Base-by-base conservation (phyloP, 2,329 filamentous ascomycete species). In the Metarhizium rileyi region DNA sequence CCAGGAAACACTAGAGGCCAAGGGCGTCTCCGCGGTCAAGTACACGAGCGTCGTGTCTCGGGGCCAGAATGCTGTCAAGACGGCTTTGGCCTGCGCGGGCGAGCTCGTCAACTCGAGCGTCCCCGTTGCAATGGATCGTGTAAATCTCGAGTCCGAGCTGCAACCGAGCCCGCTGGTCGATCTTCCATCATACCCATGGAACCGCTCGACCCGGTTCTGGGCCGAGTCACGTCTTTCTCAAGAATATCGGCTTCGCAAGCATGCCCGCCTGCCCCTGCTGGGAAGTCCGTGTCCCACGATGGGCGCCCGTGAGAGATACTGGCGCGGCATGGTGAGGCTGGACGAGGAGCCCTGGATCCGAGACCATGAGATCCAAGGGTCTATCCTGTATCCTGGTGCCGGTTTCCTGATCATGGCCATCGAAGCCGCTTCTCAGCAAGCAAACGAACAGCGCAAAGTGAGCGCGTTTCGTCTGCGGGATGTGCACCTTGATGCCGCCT, bases 331-430 rank as follows among this genome's bases (percentile, higher is more conserved):
- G 6, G 52, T 70, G 2, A 48, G 52, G 1, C 47, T 63, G 4
- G 57, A 57, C 6, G 59, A 66, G 47, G 46, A 61, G 0, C 60
- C 63, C 2, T 70, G 66, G 67, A 46, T 70, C 4, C 47, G 47
- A 4, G 61, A 65, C 36, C 67, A 70, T 47, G 53, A 54, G 4
- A 56, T 68, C 5, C 54, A 59, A 16, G 52, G 52, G 2, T 54
- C 58, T 22, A 50, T 63, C n/a, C 56, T 69, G 3, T 68, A 66
- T 50, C 67, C 67, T 1, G 61, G 53, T 12, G 63, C 66, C 4
- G 66, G 60, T 16, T 68, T 67, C 49, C 55, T 69, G 20, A 55
- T 57, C 27, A 63, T 64, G 55, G 62, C 61, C 6, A 58, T 64
- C 2, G 61, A 65, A 49, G 62, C 61, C 8, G 22, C 33, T 8